Conservation (phyloP, 2,329 filamentous ascomycete genomes). For the Colletotrichum gloeosporioides region DNA sequence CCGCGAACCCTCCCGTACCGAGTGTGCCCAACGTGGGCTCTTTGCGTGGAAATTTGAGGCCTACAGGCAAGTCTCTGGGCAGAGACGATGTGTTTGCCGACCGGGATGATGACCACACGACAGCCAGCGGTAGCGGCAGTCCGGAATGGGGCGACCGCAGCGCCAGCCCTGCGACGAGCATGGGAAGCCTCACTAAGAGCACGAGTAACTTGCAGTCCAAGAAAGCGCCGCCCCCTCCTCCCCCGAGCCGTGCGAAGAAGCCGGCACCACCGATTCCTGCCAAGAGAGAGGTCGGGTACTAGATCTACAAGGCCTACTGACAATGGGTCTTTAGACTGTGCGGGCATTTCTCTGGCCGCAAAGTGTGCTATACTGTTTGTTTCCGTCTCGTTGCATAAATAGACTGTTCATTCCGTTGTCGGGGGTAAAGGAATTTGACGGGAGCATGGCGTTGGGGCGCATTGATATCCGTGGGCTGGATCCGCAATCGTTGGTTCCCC, state of each 20-base stretch:
- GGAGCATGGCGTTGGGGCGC: slow-evolving; percentile 22
- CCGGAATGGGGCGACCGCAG: slow-evolving; percentile 56
- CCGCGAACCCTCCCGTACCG: slow-evolving; percentile 3
- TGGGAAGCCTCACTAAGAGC: slow-evolving; percentile 57
- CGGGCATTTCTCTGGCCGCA: not conserved
- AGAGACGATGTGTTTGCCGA: slow-evolving; percentile 53
- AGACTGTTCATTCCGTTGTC: slow-evolving; percentile 15
- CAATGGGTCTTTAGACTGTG: not conserved
- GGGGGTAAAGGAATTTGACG: not conserved
- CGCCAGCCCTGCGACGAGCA: slow-evolving; percentile 61
- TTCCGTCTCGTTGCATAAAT: slow-evolving; percentile 10
- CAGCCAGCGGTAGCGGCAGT: slow-evolving; percentile 55
- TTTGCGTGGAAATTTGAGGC: slow-evolving; percentile 49
- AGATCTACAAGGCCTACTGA: slow-evolving; percentile 13
- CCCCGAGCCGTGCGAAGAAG: slow-evolving; percentile 57
- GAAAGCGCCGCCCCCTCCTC: slow-evolving; percentile 52
- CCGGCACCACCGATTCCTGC: slow-evolving; percentile 51
- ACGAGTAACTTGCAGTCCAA: slow-evolving; percentile 33
- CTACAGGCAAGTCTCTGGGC: slow-evolving; percentile 42
- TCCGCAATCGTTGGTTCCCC: slow-evolving; percentile 1
- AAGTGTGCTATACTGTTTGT: not conserved
- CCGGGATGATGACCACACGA: slow-evolving; percentile 54
- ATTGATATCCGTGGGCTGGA: slow-evolving; percentile 21
- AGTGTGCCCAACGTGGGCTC: slow-evolving; percentile 34
- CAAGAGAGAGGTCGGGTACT: slow-evolving; percentile 35